A percentile compares a stretch with the other conserved stretches of the same genome.
Conservation (phyloP, 2,329 filamentous ascomycete species). For the Chalara sp. region DNA sequence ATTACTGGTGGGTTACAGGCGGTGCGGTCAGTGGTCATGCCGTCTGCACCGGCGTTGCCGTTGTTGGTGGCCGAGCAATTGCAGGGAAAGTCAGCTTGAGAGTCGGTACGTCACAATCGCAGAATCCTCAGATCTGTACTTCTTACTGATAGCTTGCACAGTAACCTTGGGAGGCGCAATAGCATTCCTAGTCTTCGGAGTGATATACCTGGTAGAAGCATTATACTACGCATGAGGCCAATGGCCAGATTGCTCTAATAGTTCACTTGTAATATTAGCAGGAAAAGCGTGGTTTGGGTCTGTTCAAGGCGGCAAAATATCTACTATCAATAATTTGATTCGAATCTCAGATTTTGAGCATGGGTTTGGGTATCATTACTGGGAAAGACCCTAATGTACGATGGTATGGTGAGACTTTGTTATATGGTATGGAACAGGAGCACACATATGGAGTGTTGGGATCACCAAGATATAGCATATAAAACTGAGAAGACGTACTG, state of each 20-base stretch:
- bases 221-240: conserved; percentile 43
- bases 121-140: neutral
- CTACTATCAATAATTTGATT: too few relatives aligned
- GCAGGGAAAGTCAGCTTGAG: conserved; percentile 91
- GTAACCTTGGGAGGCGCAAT: conserved; percentile 88
- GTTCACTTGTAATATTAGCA: conserved; percentile 9
- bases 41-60: conserved; percentile 84
- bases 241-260: neutral
- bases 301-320: too few relatives aligned
- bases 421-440: too few relatives aligned
- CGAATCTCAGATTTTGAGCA: too few relatives aligned
- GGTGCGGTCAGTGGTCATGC: conserved; percentile 83
- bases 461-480: too few relatives aligned
- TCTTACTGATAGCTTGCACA: conserved; percentile 31
- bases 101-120: conserved; percentile 65
- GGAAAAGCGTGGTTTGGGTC: conserved; percentile 2
- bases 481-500: too few relatives aligned
- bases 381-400: too few relatives aligned
- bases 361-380: too few relatives aligned
- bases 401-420: too few relatives aligned
- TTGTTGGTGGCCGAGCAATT: conserved; percentile 86
- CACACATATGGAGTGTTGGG: too few relatives aligned
- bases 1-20: conserved; percentile 97
- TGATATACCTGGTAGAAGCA: conserved; percentile 86
- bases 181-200: conserved; percentile 83